Conservation (phyloP, 257 asterid genomes). For the Rhazya stricta region DNA sequence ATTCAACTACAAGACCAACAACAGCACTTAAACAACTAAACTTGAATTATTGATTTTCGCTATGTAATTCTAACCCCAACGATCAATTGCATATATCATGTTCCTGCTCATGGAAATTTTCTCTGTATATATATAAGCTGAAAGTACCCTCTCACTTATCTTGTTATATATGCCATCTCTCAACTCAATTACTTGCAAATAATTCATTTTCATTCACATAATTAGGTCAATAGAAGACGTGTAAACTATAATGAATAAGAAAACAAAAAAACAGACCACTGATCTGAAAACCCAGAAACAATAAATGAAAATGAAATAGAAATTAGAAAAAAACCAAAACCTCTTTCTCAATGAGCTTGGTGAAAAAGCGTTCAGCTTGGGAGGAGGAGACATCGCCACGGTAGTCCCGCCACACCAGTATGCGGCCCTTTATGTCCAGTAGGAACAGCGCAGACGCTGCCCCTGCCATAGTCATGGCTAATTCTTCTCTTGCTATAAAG, state of each 20-base stretch:
- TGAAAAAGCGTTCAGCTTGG: slow-evolving; percentile 89
- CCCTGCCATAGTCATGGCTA: slow-evolving; percentile 61
- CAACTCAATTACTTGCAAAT: background rate
- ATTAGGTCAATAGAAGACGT: background rate
- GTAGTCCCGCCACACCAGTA: slow-evolving; percentile 97
- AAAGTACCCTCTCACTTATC: background rate
- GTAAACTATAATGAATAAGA: background rate
- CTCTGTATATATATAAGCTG: background rate
- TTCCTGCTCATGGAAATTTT: background rate
- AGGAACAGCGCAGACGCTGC: slow-evolving; percentile 99
- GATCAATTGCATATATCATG: background rate
- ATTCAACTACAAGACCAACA: background rate
- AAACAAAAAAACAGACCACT: background rate
- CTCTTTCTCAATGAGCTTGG: slow-evolving; percentile 88
- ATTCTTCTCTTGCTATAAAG: background rate
- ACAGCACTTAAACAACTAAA: background rate
- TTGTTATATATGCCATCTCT: no score
- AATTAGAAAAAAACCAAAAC: slow-evolving; percentile 25
- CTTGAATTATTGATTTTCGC: background rate
- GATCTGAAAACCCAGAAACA: background rate
- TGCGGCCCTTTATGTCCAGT: slow-evolving; percentile 87
- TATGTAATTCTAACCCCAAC: background rate
- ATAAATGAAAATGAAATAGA: background rate
- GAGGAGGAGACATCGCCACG: slow-evolving; percentile 90
- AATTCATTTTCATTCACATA: background rate